Conservation (phyloP, 1,139 yeast species). For the Geotrichum klebahnii region DNA sequence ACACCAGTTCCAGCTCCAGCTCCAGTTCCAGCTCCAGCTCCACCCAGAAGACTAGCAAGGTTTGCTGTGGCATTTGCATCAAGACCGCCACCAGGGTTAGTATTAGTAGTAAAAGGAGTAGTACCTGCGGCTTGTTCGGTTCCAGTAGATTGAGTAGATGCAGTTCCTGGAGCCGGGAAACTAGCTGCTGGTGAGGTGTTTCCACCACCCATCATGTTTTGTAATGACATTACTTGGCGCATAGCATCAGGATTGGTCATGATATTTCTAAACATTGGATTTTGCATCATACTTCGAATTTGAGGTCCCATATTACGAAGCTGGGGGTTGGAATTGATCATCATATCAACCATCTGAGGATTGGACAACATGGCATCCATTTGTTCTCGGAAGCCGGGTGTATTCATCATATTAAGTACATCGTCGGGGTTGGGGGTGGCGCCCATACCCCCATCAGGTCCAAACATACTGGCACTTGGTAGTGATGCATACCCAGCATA, state of each 20-base stretch:
- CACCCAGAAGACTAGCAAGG: conserved; percentile 31
- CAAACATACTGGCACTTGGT: conserved; percentile 86
- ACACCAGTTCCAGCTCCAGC: conserved; percentile 24
- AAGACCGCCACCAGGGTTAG: conserved; percentile 23
- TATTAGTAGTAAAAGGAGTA: conserved; percentile 23
- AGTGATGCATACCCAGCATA: conserved; percentile 88
- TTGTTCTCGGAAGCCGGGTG: conserved; percentile 74
- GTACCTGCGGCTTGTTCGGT: conserved; percentile 22
- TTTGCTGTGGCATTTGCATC: conserved; percentile 28
- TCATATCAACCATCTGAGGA: conserved; percentile 76
- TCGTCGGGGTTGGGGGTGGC: conserved; percentile 72
- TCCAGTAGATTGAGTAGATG: conserved; percentile 27
- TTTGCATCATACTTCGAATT: conserved; percentile 78
- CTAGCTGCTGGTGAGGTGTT: conserved; percentile 26
- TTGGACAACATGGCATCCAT: conserved; percentile 78
- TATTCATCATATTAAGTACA: conserved; percentile 66
- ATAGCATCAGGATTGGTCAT: conserved; percentile 47
- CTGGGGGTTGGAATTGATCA: conserved; percentile 81
- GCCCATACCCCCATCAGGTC: conserved; percentile 89
- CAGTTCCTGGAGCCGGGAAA: conserved; percentile 56
- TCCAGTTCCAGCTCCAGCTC: conserved; percentile 24
- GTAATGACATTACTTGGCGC: conserved; percentile 76
- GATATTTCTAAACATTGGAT: conserved; percentile 81
- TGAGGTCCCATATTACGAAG: conserved; percentile 80
- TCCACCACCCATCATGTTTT: conserved; percentile 46